These are phyloP conservation scores for Calonectria leucothoes DNA, from an alignment of 2,329 filamentous ascomycete species.

Conservation along the genomic window DNA sequence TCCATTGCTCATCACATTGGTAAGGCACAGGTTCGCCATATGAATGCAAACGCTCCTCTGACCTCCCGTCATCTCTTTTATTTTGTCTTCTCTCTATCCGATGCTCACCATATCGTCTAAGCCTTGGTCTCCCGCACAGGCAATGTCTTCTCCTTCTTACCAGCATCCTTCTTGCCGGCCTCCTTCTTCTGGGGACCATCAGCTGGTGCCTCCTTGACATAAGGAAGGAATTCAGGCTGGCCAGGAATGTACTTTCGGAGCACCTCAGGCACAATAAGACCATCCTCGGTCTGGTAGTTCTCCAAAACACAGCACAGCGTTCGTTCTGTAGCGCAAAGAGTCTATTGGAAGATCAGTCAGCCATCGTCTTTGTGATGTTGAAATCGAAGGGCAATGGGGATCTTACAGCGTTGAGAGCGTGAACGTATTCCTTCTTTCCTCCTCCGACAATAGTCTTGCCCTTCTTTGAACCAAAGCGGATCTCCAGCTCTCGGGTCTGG, in stretches of 20 bases:
- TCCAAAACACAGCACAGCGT: constrained; percentile 95
- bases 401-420: constrained; percentile 81
- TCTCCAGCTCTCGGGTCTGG: constrained; percentile 93
- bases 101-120: constrained; percentile 23
- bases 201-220: constrained; percentile 85
- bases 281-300: constrained; percentile 94
- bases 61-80: constrained; percentile 24
- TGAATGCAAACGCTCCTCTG: constrained; percentile 11
- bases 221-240: constrained; percentile 89
- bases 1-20: constrained; percentile 15
- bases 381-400: neutral
- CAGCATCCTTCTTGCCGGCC: constrained; percentile 36
- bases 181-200: constrained; percentile 43
- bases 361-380: neutral
- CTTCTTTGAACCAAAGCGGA: constrained; percentile 87
- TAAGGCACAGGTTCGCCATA: constrained; percentile 21
- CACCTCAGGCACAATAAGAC: constrained; percentile 83
- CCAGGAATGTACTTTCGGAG: constrained; percentile 92
- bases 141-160: constrained; percentile 41
- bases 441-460: constrained; percentile 64
- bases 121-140: constrained; percentile 43
- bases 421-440: constrained; percentile 93
- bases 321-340: constrained; percentile 89
- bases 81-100: constrained; percentile 14
- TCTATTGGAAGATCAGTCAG: constrained; percentile 50